Conservation (phyloP, 2,329 filamentous ascomycete species). For the Alternaria incomplexa region DNA sequence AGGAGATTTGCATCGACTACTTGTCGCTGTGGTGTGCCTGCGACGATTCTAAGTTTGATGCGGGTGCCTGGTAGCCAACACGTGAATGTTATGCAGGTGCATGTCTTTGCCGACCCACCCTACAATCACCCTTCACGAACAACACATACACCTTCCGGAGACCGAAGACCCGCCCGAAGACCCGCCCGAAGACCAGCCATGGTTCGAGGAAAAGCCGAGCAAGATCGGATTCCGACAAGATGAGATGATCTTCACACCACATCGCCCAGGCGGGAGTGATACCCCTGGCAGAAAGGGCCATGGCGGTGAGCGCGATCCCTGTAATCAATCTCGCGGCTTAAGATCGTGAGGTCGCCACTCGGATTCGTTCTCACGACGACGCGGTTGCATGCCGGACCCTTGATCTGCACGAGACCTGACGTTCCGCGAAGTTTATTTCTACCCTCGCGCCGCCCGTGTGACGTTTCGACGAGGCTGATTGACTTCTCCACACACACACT, state of each 20-base stretch:
- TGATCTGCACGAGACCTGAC: neutral
- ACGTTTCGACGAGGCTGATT: slow-evolving; percentile 1
- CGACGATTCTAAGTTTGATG: neutral
- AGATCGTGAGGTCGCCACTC: slow-evolving; percentile 34
- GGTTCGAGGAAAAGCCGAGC: neutral
- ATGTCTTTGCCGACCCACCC: neutral
- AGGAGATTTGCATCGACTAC: neutral
- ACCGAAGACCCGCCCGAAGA: neutral
- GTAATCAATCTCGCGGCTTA: slow-evolving; percentile 21
- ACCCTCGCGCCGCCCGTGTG: slow-evolving; percentile 10
- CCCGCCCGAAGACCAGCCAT: neutral
- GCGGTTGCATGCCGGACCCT: slow-evolving; percentile 7
- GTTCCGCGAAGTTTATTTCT: neutral
- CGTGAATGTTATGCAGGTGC: neutral
- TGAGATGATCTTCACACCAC: slow-evolving; percentile 44
- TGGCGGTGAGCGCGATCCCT: slow-evolving; percentile 21
- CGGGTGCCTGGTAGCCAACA: neutral
- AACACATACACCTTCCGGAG: neutral
- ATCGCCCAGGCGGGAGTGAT: slow-evolving; percentile 5
- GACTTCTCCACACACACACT: neutral
- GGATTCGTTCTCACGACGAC: neutral
- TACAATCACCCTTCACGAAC: neutral
- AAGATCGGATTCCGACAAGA: neutral
- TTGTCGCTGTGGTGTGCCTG: neutral
- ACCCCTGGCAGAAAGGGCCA: slow-evolving; percentile 32